Evolutionary conservation across 768 basidiomycete species (phyloP).

Genomic region (Russula vinacea): DNA sequence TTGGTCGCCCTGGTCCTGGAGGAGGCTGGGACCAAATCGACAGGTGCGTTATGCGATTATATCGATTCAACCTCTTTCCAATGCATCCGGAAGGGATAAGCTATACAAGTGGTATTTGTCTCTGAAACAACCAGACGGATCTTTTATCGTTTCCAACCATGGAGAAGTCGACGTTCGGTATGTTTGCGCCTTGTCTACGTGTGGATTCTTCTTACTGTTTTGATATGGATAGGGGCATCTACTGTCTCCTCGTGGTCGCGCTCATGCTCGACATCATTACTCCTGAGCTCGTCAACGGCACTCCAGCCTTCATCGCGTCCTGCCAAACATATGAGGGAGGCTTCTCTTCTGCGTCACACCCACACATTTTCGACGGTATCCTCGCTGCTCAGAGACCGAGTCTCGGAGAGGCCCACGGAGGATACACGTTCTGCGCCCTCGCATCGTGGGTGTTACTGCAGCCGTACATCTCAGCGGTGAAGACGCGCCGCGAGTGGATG

Average conservation of each 20-base stretch:
- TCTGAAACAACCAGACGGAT: slow-evolving; percentile 88
- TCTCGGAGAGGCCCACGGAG: slow-evolving; percentile 95
- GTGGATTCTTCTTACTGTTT: not conserved
- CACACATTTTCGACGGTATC: slow-evolving; percentile 46
- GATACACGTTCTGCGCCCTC: slow-evolving; percentile 92
- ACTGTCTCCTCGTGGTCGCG: slow-evolving; percentile 84
- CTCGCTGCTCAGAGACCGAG: slow-evolving; percentile 50
- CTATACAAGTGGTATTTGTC: slow-evolving; percentile 90
- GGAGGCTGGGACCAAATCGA: slow-evolving; percentile 89
- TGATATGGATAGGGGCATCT: slow-evolving; percentile 65
- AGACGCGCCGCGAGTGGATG: slow-evolving; percentile 49
- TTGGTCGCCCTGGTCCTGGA: slow-evolving; percentile 63
- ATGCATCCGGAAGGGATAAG: slow-evolving; percentile 47
- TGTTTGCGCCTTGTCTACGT: slow-evolving; percentile 27
- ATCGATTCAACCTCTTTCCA: not conserved
- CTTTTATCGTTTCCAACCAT: slow-evolving; percentile 82
- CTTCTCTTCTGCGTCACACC: slow-evolving; percentile 76
- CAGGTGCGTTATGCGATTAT: slow-evolving; percentile 46
- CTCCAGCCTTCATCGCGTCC: slow-evolving; percentile 74
- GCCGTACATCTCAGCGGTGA: slow-evolving; percentile 45
- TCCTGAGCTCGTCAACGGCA: slow-evolving; percentile 76
- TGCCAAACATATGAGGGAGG: slow-evolving; percentile 99
- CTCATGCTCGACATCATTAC: slow-evolving; percentile 83
- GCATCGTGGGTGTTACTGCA: slow-evolving; percentile 79
- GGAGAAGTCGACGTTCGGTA: slow-evolving; percentile 95